These are phyloP conservation scores for Aspergillus neoniger DNA, from an alignment of 2,329 filamentous ascomycete genomes.

Conservation along the genomic window DNA sequence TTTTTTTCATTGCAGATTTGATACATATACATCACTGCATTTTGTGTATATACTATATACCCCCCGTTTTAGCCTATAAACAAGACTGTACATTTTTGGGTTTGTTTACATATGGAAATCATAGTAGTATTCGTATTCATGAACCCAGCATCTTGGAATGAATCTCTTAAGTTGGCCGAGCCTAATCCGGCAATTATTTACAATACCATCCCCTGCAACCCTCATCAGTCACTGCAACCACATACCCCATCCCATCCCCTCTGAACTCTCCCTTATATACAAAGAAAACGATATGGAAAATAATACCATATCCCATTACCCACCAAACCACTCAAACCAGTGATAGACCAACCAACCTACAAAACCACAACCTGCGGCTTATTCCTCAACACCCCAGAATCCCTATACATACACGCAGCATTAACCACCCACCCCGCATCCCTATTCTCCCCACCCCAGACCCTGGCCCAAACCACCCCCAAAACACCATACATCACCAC, in stretches of 20 bases:
- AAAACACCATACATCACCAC: constrained; percentile 56
- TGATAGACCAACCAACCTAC: constrained; percentile 2
- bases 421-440: constrained; percentile 59
- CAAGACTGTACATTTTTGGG: background rate
- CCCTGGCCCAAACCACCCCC: constrained; percentile 61
- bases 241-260: too few relatives aligned
- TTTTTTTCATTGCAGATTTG: background rate
- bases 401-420: constrained; percentile 52
- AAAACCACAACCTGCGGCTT: constrained; percentile 40
- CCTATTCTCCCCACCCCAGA: constrained; percentile 57
- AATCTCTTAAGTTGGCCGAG: too few relatives aligned
- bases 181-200: too few relatives aligned
- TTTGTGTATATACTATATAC: constrained; percentile 1
- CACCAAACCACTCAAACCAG: too few relatives aligned
- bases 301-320: background rate
- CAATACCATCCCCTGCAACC: too few relatives aligned
- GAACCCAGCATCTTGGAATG: too few relatives aligned
- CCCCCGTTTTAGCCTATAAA: background rate
- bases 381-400: constrained; percentile 39
- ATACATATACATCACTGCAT: background rate
- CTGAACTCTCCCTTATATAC: too few relatives aligned
- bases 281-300: too few relatives aligned
- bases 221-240: too few relatives aligned
- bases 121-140: too few relatives aligned
- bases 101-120: too few relatives aligned